Percentiles rank a stretch among this genome's conserved stretches.
Conservation (phyloP, 192 early-diverging fungal species). For the Gaertneriomyces sp. region DNA sequence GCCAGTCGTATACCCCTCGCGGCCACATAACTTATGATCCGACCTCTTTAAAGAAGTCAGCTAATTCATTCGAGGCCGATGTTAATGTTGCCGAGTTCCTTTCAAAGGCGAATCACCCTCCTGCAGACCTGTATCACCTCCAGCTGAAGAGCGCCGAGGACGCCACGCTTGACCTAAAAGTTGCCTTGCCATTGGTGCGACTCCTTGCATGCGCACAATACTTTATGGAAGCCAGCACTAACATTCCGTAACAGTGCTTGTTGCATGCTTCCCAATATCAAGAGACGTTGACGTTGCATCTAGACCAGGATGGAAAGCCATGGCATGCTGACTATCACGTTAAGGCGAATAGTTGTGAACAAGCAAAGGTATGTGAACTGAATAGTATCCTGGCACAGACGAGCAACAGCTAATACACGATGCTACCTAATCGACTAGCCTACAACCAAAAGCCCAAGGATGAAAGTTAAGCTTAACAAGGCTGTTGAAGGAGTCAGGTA, state of each 20-base stretch:
- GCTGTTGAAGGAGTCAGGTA: conserved; percentile 22
- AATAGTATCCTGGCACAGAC: no score
- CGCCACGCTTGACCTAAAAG: conserved; percentile 11
- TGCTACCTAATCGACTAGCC: no score
- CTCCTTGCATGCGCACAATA: no score
- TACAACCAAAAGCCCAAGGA: neutral
- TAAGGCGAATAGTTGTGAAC: conserved; percentile 4
- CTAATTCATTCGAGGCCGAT: conserved; percentile 24
- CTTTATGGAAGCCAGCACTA: neutral
- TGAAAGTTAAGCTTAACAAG: conserved; percentile 12
- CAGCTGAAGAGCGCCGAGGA: conserved; percentile 4
- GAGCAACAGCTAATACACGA: no score
- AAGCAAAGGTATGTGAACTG: no score
- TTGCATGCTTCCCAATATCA: conserved; percentile 22
- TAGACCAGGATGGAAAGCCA: conserved; percentile 24
- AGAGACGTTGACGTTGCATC: conserved; percentile 25
- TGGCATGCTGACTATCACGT: conserved; percentile 33
- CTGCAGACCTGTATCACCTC: conserved; percentile 17
- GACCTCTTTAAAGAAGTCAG: conserved; percentile 20
- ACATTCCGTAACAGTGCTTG: conserved; percentile 22
- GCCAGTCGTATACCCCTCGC: conserved; percentile 13
- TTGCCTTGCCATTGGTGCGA: conserved; percentile 25
- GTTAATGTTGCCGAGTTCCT: neutral
- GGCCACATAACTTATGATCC: conserved; percentile 26
- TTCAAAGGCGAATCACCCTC: neutral